Evolutionary conservation across 2,329 filamentous ascomycete genomes (phyloP).

Genomic region (Aspergillus clavatus): DNA sequence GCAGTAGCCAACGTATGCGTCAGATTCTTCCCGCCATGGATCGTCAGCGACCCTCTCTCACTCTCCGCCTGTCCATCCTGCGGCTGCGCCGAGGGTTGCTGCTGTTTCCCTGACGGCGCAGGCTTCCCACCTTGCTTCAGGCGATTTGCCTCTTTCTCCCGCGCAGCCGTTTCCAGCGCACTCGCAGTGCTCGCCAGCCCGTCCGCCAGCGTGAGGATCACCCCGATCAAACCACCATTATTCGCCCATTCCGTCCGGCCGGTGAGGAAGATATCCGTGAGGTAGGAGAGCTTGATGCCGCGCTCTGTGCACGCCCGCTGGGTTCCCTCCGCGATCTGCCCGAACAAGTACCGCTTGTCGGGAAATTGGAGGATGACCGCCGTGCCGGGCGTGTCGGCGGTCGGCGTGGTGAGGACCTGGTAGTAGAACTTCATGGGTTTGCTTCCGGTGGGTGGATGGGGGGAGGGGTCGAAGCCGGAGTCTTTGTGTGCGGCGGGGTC

Average conservation of each 20-base stretch:
- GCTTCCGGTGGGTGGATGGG: slow-evolving; percentile 2
- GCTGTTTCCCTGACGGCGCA: slow-evolving; percentile 21
- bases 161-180: slow-evolving; percentile 40
- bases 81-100: no score
- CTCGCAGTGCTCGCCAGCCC: slow-evolving; percentile 46
- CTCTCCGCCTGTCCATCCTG: slow-evolving; percentile 26
- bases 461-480: slow-evolving; percentile 10
- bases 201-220: slow-evolving; percentile 80
- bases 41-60: slow-evolving; percentile 46
- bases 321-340: slow-evolving; percentile 74
- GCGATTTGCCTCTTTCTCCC: slow-evolving; percentile 36
- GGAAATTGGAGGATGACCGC: slow-evolving; percentile 74
- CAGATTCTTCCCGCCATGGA: slow-evolving; percentile 79
- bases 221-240: slow-evolving; percentile 75
- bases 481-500: slow-evolving; percentile 12
- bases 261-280: slow-evolving; percentile 76
- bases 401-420: slow-evolving; percentile 75
- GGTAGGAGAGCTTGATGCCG: slow-evolving; percentile 59
- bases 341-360: slow-evolving; percentile 77
- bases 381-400: slow-evolving; percentile 80
- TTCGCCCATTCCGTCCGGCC: slow-evolving; percentile 71
- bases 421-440: slow-evolving; percentile 65
- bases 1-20: slow-evolving; percentile 76
- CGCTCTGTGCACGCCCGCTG: slow-evolving; percentile 71
- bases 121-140: slow-evolving; percentile 11